Percentiles rank a stretch among this genome's conserved stretches.
phyloP scores from a whole-genome alignment of 768 basidiomycete species.

The Xanthoconium purpureum region DNA sequence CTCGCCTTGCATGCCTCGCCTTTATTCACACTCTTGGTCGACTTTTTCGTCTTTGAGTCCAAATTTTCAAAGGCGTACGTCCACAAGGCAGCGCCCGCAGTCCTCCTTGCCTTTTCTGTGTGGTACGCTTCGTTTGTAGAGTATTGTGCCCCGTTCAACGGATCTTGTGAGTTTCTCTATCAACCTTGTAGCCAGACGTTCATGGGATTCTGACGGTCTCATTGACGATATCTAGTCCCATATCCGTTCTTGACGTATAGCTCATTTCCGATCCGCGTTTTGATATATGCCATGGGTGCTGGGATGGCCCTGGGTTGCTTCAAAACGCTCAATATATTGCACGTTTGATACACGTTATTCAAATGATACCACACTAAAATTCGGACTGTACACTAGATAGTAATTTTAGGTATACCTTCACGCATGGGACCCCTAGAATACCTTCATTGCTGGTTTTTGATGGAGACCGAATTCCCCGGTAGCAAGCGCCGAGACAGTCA shows the following conservation, averaged over 20 bases:
- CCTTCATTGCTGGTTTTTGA: too few relatives aligned
- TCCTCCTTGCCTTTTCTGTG: slow-evolving; percentile 26
- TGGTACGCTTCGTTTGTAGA: slow-evolving; percentile 69
- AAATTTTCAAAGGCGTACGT: slow-evolving; percentile 40
- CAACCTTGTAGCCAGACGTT: slow-evolving; percentile 31
- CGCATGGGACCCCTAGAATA: too few relatives aligned
- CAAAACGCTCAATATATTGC: slow-evolving; percentile 55
- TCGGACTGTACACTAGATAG: too few relatives aligned
- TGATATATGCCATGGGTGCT: slow-evolving; percentile 56
- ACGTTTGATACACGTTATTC: slow-evolving; percentile 20
- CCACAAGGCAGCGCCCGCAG: slow-evolving; percentile 14
- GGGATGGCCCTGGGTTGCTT: slow-evolving; percentile 55
- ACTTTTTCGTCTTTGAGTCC: slow-evolving; percentile 66
- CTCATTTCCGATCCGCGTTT: slow-evolving; percentile 46
- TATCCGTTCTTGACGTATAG: slow-evolving; percentile 79
- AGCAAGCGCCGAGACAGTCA: neutral
- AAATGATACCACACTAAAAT: too few relatives aligned
- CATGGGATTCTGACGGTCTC: slow-evolving; percentile 19
- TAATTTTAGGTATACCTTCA: too few relatives aligned
- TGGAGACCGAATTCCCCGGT: too few relatives aligned
- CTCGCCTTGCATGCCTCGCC: slow-evolving; percentile 66
- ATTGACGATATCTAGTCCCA: slow-evolving; percentile 48
- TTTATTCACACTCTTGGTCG: slow-evolving; percentile 51
- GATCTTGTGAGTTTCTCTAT: slow-evolving; percentile 47
- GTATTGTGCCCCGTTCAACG: slow-evolving; percentile 59